Conservation (phyloP, 2,329 filamentous ascomycete species). For the Cercospora brassicicola region DNA sequence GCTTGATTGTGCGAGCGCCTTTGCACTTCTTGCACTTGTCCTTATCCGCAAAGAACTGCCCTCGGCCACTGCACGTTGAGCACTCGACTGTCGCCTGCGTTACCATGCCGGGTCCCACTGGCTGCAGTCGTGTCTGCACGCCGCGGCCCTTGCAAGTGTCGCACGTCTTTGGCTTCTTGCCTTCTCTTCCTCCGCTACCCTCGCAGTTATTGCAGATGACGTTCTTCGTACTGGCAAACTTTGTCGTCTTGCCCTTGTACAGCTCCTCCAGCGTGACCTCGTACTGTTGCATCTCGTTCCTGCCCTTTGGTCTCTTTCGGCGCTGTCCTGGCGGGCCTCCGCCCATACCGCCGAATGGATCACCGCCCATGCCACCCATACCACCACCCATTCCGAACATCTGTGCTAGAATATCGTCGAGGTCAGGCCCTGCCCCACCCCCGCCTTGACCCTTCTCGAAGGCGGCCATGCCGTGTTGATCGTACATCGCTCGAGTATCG, state of each 20-base stretch:
- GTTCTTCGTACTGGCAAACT: slow-evolving; percentile 94
- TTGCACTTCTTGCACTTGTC: slow-evolving; percentile 99
- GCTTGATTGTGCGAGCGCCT: slow-evolving; percentile 79
- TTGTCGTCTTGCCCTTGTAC: slow-evolving; percentile 98
- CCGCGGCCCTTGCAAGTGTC: slow-evolving; percentile 79
- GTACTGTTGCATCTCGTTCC: slow-evolving; percentile 86
- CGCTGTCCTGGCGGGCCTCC: slow-evolving; percentile 16
- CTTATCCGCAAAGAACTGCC: slow-evolving; percentile 88
- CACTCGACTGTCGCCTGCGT: slow-evolving; percentile 78
- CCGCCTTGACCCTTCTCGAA: slow-evolving; percentile 74
- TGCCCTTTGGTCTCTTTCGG: slow-evolving; percentile 61
- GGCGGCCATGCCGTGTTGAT: slow-evolving; percentile 91
- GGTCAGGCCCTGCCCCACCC: slow-evolving; percentile 70
- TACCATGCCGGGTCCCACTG: slow-evolving; percentile 82
- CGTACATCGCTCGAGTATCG: slow-evolving; percentile 87
- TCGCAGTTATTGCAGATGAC: slow-evolving; percentile 85
- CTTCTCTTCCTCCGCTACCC: slow-evolving; percentile 77
- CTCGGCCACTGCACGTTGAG: slow-evolving; percentile 79
- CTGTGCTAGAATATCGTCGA: slow-evolving; percentile 89
- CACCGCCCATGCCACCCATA: slow-evolving; percentile 45
- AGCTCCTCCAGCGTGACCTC: slow-evolving; percentile 89
- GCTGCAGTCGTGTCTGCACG: slow-evolving; percentile 72
- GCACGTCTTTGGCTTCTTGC: slow-evolving; percentile 82
- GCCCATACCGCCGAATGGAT: slow-evolving; percentile 40
- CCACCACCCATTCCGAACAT: slow-evolving; percentile 77